Conservation (phyloP, 495 filamentous ascomycete genomes). For the Tuber magnatum region DNA sequence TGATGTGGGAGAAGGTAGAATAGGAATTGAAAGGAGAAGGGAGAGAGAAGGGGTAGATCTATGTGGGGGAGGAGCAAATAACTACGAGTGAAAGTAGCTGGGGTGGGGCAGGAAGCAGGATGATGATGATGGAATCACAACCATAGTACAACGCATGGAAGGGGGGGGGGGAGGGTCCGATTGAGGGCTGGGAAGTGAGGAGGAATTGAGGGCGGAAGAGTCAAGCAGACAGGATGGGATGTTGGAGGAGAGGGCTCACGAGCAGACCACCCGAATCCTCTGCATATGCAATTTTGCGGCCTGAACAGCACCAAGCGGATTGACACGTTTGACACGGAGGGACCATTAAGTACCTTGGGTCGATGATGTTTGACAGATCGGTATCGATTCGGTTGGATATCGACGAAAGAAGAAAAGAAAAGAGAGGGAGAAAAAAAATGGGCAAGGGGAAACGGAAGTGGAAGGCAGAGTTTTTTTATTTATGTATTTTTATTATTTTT, state of each 20-base stretch:
- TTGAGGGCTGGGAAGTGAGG: slow-evolving; percentile 15
- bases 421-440: background rate
- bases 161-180: slow-evolving; percentile 21
- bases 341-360: slow-evolving; percentile 29
- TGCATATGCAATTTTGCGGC: slow-evolving; percentile 29
- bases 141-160: slow-evolving; percentile 33
- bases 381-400: slow-evolving; percentile 25
- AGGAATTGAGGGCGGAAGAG: background rate
- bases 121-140: slow-evolving; percentile 32
- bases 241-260: slow-evolving; percentile 9
- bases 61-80: slow-evolving; percentile 19
- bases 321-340: slow-evolving; percentile 36
- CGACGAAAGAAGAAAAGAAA: background rate
- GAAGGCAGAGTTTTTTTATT: slow-evolving; percentile 6
- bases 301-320: slow-evolving; percentile 31
- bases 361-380: slow-evolving; percentile 36
- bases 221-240: slow-evolving; percentile 12
- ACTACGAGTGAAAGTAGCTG: slow-evolving; percentile 2
- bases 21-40: slow-evolving; percentile 14
- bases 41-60: slow-evolving; percentile 7
- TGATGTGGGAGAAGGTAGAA: slow-evolving; percentile 16
- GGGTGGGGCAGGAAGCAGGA: slow-evolving; percentile 32
- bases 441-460: background rate
- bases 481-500: background rate
- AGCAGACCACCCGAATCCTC: background rate